phyloP scores from a whole-genome alignment of 495 filamentous ascomycete genomes.

The Jackrogersella multiformis region DNA sequence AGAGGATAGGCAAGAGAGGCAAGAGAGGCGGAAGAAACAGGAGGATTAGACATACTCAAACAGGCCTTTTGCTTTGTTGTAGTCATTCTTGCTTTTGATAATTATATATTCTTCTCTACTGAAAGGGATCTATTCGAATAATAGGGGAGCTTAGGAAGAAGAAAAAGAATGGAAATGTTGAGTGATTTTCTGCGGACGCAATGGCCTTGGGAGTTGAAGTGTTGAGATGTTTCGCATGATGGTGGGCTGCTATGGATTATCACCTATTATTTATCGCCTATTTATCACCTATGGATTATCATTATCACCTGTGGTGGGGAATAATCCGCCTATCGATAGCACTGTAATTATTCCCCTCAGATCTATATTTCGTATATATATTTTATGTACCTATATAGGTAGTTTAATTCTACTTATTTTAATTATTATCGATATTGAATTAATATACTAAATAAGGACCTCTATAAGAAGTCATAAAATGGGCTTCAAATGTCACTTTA shows the following conservation, averaged over 20 bases:
- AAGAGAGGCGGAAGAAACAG: slow-evolving; percentile 28
- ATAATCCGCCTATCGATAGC: slow-evolving; percentile 29
- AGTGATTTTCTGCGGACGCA: slow-evolving; percentile 36
- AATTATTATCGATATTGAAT: neutral
- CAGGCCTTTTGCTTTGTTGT: slow-evolving; percentile 90
- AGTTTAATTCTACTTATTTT: neutral
- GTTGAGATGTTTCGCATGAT: slow-evolving; percentile 44
- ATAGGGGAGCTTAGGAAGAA: slow-evolving; percentile 34
- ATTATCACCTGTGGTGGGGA: slow-evolving; percentile 40
- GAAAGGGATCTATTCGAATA: slow-evolving; percentile 19
- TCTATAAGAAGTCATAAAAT: no score
- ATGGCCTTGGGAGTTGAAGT: slow-evolving; percentile 29
- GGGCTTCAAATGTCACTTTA: neutral
- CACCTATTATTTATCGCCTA: no score
- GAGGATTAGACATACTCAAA: slow-evolving; percentile 73
- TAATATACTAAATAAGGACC: no score
- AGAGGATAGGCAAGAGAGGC: slow-evolving; percentile 19
- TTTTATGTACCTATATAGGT: neutral
- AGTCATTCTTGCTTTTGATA: slow-evolving; percentile 64
- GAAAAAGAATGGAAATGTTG: slow-evolving; percentile 36
- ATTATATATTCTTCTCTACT: neutral
- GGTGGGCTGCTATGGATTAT: slow-evolving; percentile 40
- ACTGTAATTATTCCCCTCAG: slow-evolving; percentile 10
- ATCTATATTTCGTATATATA: neutral
- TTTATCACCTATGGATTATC: slow-evolving; percentile 31